Percentiles rank a stretch among this genome's conserved stretches.
Evolutionary conservation across 495 filamentous ascomycete genomes (phyloP).

Genomic region (Aspergillus bertholletiae): DNA sequence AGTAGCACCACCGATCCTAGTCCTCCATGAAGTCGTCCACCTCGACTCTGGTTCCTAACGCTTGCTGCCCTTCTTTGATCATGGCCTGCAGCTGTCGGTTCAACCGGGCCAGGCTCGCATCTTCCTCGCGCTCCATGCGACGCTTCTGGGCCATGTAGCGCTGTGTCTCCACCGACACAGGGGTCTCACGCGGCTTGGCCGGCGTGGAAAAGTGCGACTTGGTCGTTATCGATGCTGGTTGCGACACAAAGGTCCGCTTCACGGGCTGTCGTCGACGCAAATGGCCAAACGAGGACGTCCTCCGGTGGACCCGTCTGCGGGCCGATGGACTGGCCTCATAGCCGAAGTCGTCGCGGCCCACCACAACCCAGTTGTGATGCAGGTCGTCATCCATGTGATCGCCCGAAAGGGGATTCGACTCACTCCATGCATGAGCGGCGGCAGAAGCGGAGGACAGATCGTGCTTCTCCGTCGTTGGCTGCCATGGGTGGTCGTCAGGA

Average conservation of each 20-base stretch:
- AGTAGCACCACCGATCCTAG: conserved; percentile 9
- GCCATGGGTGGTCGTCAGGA: background rate
- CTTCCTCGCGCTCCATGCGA: conserved; percentile 72
- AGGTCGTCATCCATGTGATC: conserved; percentile 47
- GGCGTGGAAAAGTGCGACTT: conserved; percentile 27
- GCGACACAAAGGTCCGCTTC: conserved; percentile 28
- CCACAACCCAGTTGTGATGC: conserved; percentile 70
- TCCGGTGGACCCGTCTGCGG: conserved; percentile 19
- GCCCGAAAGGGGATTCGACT: conserved; percentile 30
- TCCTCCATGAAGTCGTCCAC: conserved; percentile 58
- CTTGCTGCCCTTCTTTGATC: conserved; percentile 86
- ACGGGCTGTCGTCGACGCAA: conserved; percentile 22
- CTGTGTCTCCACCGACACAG: conserved; percentile 60
- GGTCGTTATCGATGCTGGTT: conserved; percentile 39
- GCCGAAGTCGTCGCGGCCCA: conserved; percentile 30
- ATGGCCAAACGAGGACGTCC: conserved; percentile 14
- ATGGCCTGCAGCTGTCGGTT: conserved; percentile 75
- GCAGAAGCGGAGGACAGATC: conserved; percentile 13
- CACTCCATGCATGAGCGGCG: conserved; percentile 10
- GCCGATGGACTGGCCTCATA: conserved; percentile 17
- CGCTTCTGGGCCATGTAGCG: conserved; percentile 61
- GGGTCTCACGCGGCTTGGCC: conserved; percentile 36
- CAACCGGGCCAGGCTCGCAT: conserved; percentile 71
- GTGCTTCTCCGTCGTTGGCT: conserved; percentile 25
- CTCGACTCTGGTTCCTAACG: conserved; percentile 74